Base-by-base conservation (phyloP, 1,284 basidiomycete genomes). In the Ceratobasidium sp. region DNA sequence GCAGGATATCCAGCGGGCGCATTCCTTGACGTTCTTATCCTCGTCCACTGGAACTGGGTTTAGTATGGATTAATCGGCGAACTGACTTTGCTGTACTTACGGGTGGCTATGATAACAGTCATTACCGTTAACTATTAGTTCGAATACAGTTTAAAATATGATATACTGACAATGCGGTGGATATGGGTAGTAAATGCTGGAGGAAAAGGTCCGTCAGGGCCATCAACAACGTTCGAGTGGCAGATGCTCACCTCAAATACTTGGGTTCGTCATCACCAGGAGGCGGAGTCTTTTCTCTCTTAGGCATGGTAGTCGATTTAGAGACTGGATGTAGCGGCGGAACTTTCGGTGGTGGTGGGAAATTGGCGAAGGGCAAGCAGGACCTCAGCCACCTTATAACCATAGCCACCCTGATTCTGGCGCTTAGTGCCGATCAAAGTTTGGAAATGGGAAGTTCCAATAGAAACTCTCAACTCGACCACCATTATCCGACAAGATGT, bases 211-310 rank as follows among this genome's bases (percentile, higher is more conserved):
- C 11, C 49, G 17, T 23, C 15, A 49, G 49, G 15, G 35, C 7
- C 26, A 42, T 63, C 6, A 63, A 23, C 60, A 28, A 35, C 17
- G 20, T 65, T 51, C n/a, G 28, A 31, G 17, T 42, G 17, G 20
- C 20, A 26, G 13, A 17, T 33, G 35, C 60, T 8, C 23, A 74
- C 71, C 71, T 74, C 45, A 74, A 23, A 54, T 63, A 74, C 26
- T 53, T 74, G 2, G 71, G 60, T 28, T 74, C 71, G 33, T 74
- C 71, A 39, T 37, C 37, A 28, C 47, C 71, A 20, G 71, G 71
- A 33, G 60, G 20, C 1, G 71, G 71, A 26, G 71, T 64, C 60
- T 74, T 74, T 49, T 63, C 60, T 74, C 71, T 63, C 35, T 74
- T 74, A 8, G 71, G 71, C 71, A 74, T 74, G 33, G 31, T 13